Base-by-base conservation (phyloP, 1,139 yeast species). In the Diutina ranongensis region DNA sequence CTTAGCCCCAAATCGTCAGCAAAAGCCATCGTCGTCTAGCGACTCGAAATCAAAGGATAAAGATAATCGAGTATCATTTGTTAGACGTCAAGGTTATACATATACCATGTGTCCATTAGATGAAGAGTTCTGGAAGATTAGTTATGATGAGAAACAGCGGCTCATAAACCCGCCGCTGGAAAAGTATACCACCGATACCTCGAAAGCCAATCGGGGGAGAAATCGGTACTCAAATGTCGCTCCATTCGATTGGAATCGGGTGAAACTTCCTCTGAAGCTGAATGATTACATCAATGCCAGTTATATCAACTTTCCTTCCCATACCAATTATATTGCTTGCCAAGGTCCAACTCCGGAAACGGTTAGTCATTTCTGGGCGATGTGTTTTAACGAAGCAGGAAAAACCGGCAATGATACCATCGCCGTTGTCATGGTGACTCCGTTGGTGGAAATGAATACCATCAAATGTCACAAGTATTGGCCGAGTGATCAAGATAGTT, bases 381-480 rank as follows among this genome's bases (percentile, higher is more conserved):
- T 87, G 95, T 78, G 84, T 35, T 75, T 70, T 51, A 65, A 71
- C 45, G 71, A 74, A 51, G 61, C 72, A 15, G 60, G 55, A 19
- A 61, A 64, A 55, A 51, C 59, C 25, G 64, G 65, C 3, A 21
- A 20, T 10, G 64, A 66, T 35, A 56, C 63, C 2, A 71, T 84
- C 1, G 76, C 82, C 1, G 68, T 92, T 9, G 81, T 86, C 12
- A 92, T 89, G 97, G 78, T 92, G 44, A 89, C 98, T 0, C 94
- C 95, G 0, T 61, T 88, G 45, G 61, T 61, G 15, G 95, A 87
- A 57, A 64, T 68, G 22, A 67, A 72, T 2, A 62, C 70, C 45
- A 75, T 69, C 46, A 88, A 89, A 60, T 88, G 97, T 58, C 71
- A 63, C 50, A 70, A 71, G 48, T 89, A 89, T 59, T 89, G 97